Conservation (phyloP, 345 rosid genomes). For the Boechera stricta region DNA sequence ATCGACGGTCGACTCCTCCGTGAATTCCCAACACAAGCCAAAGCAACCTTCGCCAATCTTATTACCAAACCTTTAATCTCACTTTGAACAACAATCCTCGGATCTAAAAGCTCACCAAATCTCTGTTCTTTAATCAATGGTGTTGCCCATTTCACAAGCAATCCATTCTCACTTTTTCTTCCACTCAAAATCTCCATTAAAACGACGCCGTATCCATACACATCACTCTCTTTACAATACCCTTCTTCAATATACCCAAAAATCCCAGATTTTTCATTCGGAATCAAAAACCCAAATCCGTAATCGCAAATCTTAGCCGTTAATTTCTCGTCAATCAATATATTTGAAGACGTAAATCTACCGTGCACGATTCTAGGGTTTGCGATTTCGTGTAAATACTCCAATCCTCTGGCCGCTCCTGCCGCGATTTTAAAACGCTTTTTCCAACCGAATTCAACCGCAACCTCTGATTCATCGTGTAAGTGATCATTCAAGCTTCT, state of each 20-base stretch:
- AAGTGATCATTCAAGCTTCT: constrained; percentile 59
- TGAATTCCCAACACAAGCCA: constrained; percentile 78
- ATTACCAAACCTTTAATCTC: constrained; percentile 55
- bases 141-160: constrained; percentile 75
- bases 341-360: constrained; percentile 64
- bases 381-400: constrained; percentile 63
- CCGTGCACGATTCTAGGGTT: constrained; percentile 73
- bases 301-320: constrained; percentile 66
- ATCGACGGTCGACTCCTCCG: constrained; percentile 71
- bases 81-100: constrained; percentile 55
- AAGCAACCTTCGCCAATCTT: constrained; percentile 80
- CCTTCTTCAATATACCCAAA: constrained; percentile 69
- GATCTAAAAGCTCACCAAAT: constrained; percentile 66
- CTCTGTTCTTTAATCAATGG: constrained; percentile 73
- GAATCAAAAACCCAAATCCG: constrained; percentile 67
- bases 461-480: constrained; percentile 56
- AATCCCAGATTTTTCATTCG: constrained; percentile 58
- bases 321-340: constrained; percentile 58
- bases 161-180: constrained; percentile 67
- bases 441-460: constrained; percentile 64
- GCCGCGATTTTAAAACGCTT: constrained; percentile 67
- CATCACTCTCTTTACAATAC: constrained; percentile 74
- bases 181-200: constrained; percentile 82
- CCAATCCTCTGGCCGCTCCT: constrained; percentile 72
- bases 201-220: constrained; percentile 83